These are phyloP conservation scores for Ceratobasidium sp. DNA, from an alignment of 1,284 basidiomycete genomes.

Conservation along the genomic window DNA sequence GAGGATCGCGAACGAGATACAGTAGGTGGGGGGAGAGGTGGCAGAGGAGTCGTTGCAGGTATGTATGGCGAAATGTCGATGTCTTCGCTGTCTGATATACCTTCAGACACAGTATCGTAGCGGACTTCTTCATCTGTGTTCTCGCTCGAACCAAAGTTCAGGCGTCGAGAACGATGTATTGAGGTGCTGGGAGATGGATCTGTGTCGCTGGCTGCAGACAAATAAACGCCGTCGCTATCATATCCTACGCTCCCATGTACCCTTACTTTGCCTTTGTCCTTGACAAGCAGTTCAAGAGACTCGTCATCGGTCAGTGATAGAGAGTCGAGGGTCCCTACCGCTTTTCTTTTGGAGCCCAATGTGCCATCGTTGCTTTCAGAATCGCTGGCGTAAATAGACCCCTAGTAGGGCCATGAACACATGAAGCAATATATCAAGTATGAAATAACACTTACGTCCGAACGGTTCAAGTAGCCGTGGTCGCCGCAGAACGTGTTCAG, in stretches of 20 bases:
- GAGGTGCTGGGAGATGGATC: neutral
- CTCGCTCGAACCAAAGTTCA: conserved; percentile 1
- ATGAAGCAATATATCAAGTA: neutral
- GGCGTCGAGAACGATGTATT: neutral
- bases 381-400: conserved; percentile 16
- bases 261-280: neutral
- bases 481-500: conserved; percentile 25
- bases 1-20: conserved; percentile 37
- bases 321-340: neutral
- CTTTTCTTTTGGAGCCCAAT: neutral
- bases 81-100: conserved; percentile 29
- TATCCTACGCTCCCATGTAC: neutral
- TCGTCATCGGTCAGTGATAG: too few relatives aligned
- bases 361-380: conserved; percentile 14
- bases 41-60: conserved; percentile 13
- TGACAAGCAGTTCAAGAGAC: neutral
- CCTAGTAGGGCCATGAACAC: neutral
- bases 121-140: conserved; percentile 20
- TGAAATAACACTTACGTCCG: neutral
- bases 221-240: neutral
- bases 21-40: conserved; percentile 26
- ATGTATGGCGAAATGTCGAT: conserved; percentile 18
- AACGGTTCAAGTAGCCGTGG: conserved; percentile 8
- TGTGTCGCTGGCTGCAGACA: neutral
- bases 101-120: conserved; percentile 27